These are phyloP conservation scores for Globisporangium echinulatum DNA, from an alignment of 352 stramenopile genomes.

Conservation along the genomic window DNA sequence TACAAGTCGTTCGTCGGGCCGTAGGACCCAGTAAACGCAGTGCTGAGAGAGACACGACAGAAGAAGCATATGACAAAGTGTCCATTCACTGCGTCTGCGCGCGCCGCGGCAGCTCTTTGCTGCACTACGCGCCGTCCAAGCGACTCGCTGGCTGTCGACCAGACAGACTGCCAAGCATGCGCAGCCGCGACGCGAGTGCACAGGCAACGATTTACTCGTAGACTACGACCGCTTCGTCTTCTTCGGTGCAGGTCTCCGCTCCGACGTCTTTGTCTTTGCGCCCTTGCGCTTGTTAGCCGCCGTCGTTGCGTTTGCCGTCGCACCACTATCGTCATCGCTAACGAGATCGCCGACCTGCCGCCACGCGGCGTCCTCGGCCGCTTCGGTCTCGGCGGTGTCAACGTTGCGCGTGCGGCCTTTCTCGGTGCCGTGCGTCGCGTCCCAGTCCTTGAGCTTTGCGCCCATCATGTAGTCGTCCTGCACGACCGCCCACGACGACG, in stretches of 20 bases:
- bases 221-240: constrained; percentile 22
- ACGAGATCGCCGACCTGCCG: constrained; percentile 45
- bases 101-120: no score
- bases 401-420: constrained; percentile 30
- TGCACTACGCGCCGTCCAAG: no score
- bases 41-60: no score
- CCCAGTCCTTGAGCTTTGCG: constrained; percentile 84
- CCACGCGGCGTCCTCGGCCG: constrained; percentile 59
- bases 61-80: no score
- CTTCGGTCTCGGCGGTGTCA: constrained; percentile 57
- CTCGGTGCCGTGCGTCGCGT: constrained; percentile 47
- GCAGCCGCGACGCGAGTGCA: no score
- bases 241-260: constrained; percentile 15
- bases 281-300: constrained; percentile 16
- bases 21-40: no score
- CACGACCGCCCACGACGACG: constrained; percentile 76
- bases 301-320: not conserved
- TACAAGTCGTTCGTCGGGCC: no score
- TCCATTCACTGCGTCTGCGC: no score
- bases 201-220: no score
- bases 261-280: constrained; percentile 23
- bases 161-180: no score
- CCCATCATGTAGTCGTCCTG: constrained; percentile 86
- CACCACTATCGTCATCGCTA: constrained; percentile 35
- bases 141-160: no score